Percentiles rank a stretch among this genome's conserved stretches.
These are phyloP conservation scores for Butyriboletus loyo DNA, from an alignment of 768 basidiomycete genomes.

Conservation along the genomic window DNA sequence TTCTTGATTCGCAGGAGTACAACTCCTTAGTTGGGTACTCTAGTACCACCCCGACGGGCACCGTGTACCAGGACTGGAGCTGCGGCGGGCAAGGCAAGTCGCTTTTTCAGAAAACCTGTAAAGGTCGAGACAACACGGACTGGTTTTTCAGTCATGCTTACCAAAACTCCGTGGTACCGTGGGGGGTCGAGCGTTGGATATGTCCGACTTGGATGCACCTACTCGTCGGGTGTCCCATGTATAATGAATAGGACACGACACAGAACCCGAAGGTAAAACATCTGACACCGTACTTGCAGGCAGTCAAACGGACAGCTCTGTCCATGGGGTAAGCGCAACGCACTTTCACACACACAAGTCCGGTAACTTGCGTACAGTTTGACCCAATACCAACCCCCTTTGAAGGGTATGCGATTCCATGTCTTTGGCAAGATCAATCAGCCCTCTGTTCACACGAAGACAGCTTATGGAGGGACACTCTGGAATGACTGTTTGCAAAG, in stretches of 20 bases:
- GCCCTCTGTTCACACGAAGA: background rate
- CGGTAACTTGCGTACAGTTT: slow-evolving; percentile 2
- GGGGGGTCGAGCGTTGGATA: background rate
- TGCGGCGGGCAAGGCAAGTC: slow-evolving; percentile 10
- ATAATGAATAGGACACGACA: slow-evolving; percentile 7
- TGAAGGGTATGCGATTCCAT: slow-evolving; percentile 6
- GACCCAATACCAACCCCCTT: slow-evolving; percentile 18
- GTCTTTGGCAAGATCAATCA: slow-evolving; percentile 6
- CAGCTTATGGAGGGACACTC: slow-evolving; percentile 13
- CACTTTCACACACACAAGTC: background rate
- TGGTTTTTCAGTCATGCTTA: background rate
- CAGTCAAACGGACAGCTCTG: slow-evolving; percentile 14
- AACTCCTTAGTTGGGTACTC: slow-evolving; percentile 3
- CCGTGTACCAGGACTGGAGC: background rate
- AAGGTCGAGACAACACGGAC: background rate
- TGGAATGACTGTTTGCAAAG: slow-evolving; percentile 1
- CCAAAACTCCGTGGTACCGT: slow-evolving; percentile 12
- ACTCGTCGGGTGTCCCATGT: slow-evolving; percentile 3
- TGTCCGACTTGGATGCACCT: slow-evolving; percentile 1
- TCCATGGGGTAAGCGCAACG: background rate
- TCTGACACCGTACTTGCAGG: slow-evolving; percentile 3
- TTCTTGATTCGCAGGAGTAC: slow-evolving; percentile 11
- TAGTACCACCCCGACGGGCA: slow-evolving; percentile 22
- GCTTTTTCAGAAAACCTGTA: slow-evolving; percentile 13
- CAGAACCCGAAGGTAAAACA: background rate